phyloP scores from a whole-genome alignment of 129 eudicot species.

The Apium graveolens region DNA sequence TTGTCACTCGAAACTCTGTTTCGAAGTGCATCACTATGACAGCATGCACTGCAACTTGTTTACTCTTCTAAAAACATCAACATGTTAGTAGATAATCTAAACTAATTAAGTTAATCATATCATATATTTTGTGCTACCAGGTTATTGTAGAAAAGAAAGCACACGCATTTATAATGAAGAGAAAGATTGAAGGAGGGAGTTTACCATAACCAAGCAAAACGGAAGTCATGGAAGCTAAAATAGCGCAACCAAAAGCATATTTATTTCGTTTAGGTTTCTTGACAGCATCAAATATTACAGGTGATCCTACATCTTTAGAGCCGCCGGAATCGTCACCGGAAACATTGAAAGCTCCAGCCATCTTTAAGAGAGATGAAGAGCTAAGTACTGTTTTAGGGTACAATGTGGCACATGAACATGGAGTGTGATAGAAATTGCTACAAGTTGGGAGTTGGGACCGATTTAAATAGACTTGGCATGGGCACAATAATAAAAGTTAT shows the following conservation, averaged over 20 bases:
- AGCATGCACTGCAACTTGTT: too few relatives aligned
- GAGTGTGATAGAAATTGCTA: neutral
- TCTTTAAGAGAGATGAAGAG: neutral
- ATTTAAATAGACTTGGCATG: neutral
- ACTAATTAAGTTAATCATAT: too few relatives aligned
- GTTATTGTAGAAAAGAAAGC: neutral
- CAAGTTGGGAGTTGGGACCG: neutral
- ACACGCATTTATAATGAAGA: neutral
- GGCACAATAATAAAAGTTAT: neutral
- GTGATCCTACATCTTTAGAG: neutral
- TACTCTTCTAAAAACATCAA: too few relatives aligned
- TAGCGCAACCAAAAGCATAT: conserved; percentile 17
- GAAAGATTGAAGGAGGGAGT: neutral
- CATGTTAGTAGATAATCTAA: too few relatives aligned
- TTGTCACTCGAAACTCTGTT: too few relatives aligned
- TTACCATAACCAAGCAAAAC: conserved; percentile 19
- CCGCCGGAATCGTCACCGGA: conserved; percentile 10
- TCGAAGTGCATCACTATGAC: too few relatives aligned
- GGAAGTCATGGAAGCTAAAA: conserved; percentile 20
- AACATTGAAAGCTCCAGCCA: conserved; percentile 7
- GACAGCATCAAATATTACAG: conserved; percentile 9
- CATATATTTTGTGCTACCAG: too few relatives aligned
- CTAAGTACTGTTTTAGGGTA: neutral
- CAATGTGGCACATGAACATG: neutral
- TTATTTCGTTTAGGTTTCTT: conserved; percentile 16